Evolutionary conservation across 202 grass and related monocot genomes (phyloP).

Genomic region (Alloteropsis angusta): DNA sequence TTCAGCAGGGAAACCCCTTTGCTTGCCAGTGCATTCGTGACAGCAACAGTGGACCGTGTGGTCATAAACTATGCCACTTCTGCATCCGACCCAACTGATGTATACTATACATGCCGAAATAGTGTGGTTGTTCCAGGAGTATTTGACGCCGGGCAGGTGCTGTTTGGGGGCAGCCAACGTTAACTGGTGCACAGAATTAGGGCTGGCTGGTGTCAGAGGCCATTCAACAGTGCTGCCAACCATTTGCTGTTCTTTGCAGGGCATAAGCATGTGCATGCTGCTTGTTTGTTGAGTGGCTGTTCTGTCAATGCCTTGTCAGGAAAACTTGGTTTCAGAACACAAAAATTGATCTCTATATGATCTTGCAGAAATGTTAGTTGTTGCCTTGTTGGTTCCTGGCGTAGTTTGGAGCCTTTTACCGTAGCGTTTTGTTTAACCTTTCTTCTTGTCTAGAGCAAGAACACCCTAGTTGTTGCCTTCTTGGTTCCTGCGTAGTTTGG

Average conservation of each 20-base stretch:
- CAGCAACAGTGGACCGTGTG: conserved; percentile 16
- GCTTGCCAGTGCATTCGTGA: conserved; percentile 1
- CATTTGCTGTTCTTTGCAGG: neutral
- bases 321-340: neutral
- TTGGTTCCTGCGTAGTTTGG: too few species aligned
- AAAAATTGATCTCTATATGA: neutral
- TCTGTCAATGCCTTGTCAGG: neutral
- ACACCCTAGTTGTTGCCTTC: neutral
- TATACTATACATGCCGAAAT: neutral
- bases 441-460: neutral
- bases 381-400: neutral
- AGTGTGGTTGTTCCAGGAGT: neutral
- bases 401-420: neutral
- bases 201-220: neutral
- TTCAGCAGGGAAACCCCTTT: neutral
- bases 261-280: conserved; percentile 19
- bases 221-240: conserved; percentile 2
- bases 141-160: neutral
- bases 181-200: conserved; percentile 13
- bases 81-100: neutral
- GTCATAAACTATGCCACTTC: neutral
- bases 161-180: neutral
- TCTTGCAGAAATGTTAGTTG: neutral
- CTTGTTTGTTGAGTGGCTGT: neutral
- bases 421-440: neutral